Conservation (phyloP, 176 grass and related monocot genomes). For the Carex parvula region DNA sequence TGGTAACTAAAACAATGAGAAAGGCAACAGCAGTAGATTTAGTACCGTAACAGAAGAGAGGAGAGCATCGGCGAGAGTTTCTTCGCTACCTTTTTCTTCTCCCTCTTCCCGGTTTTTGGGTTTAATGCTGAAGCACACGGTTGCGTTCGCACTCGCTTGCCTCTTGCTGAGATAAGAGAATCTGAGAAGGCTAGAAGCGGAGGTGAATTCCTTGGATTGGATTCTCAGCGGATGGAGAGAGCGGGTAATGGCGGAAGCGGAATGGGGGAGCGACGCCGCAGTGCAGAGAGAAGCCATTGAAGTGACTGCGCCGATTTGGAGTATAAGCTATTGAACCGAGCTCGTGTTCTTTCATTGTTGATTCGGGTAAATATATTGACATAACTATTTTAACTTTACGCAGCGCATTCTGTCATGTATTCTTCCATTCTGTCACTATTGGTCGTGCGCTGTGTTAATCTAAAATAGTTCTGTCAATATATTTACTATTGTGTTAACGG, state of each 20-base stretch:
- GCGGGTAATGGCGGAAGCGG: background rate
- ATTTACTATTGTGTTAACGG: background rate
- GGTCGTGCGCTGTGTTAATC: too few species aligned
- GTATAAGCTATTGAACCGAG: background rate
- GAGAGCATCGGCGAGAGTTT: constrained; percentile 18
- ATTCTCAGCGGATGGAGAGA: background rate
- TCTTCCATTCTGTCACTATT: too few species aligned
- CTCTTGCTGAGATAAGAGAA: background rate
- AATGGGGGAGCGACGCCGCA: constrained; percentile 4
- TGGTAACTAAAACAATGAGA: background rate
- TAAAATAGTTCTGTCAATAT: too few species aligned
- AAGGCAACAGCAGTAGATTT: background rate
- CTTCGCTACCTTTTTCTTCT: background rate
- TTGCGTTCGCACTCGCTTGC: background rate
- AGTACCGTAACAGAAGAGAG: constrained; percentile 20
- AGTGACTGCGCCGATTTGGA: background rate
- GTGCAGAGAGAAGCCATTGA: constrained; percentile 15
- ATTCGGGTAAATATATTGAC: background rate
- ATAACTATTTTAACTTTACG: too few species aligned
- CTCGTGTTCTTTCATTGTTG: background rate
- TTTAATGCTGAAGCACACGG: background rate
- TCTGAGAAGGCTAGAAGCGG: background rate
- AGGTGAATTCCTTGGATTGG: background rate
- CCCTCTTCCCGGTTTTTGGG: background rate
- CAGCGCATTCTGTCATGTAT: too few species aligned